Base-by-base conservation (phyloP, 2,329 filamentous ascomycete species). In the Fusarium sp. region DNA sequence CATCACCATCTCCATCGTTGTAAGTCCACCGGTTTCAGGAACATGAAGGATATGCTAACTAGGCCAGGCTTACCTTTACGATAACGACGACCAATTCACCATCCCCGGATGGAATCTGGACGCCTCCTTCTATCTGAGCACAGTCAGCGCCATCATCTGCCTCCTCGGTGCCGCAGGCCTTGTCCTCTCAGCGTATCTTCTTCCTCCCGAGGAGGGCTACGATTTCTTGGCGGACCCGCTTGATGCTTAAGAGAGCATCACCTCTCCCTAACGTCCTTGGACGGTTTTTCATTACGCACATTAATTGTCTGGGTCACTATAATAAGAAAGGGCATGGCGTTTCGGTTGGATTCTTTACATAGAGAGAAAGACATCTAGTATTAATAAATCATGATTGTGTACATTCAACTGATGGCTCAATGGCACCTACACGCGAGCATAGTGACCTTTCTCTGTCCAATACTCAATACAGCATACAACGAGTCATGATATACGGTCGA, bases 131-230 rank as follows among this genome's bases (percentile, higher is more conserved):
- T 89, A 93, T 35, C 88, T 97, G 64, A 91, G 90, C 78, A 88
- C 88, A 7, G 82, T 87, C 27, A 91, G 90, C 70, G 90, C 87
- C 57, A 81, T 83, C 27, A 81, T 92, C 2, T 87, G 88, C 27
- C 80, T 90, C 3, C 67, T 91, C 11, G 83, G 86, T 14, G 90
- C 89, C 1, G 83, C 86, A 16, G 91, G 89, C 14, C 85, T 98
- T 64, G 85, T 89, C 1, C 84, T 91, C 13, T 93, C 94, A 2
- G 93, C 92, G 6, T 90, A 91, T 68, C 83, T 93, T 25, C 85
- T 98, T 50, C 93, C 94, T 1, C 89, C 91, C 0, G 95, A 98
- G 81, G 94, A 93, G 78, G 95, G 94, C 66, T 98, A 98, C 84
- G 94, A 97, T 81, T 89, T 94, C 72, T 80, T 90, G 70, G 80